Evolutionary conservation across 805 yeast species (phyloP).

Genomic region (Debaryomyces castellii): DNA sequence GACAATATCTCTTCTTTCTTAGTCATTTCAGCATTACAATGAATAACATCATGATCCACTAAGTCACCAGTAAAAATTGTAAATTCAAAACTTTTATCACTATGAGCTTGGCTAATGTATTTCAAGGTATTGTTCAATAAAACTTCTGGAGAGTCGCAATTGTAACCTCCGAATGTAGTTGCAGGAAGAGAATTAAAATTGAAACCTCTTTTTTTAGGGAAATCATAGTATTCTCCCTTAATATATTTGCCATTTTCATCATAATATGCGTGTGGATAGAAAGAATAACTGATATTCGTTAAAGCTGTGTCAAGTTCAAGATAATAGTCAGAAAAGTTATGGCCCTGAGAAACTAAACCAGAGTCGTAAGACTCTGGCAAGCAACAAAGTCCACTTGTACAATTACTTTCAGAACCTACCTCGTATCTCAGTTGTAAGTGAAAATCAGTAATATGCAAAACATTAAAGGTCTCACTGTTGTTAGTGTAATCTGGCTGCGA

Average conservation of each 20-base stretch:
- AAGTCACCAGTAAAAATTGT: constrained; percentile 73
- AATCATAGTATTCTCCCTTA: constrained; percentile 35
- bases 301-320: constrained; percentile 10
- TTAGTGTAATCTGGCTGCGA: constrained; percentile 28
- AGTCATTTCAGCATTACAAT: constrained; percentile 58
- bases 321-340: constrained; percentile 32
- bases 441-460: constrained; percentile 65
- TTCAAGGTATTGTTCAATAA: constrained; percentile 58
- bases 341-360: constrained; percentile 19
- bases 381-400: constrained; percentile 60
- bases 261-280: constrained; percentile 32
- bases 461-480: constrained; percentile 47
- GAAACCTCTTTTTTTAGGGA: constrained; percentile 18
- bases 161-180: constrained; percentile 58
- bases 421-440: constrained; percentile 58
- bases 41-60: constrained; percentile 63
- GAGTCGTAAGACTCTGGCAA: constrained; percentile 46
- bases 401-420: constrained; percentile 55
- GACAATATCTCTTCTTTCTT: constrained; percentile 71
- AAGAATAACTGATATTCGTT: constrained; percentile 10
- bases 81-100: constrained; percentile 47
- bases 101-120: constrained; percentile 13
- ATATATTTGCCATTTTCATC: constrained; percentile 21
- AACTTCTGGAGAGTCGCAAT: constrained; percentile 66
- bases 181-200: constrained; percentile 44